Conservation (phyloP, 306 rosid species). For the Morella rubra region DNA sequence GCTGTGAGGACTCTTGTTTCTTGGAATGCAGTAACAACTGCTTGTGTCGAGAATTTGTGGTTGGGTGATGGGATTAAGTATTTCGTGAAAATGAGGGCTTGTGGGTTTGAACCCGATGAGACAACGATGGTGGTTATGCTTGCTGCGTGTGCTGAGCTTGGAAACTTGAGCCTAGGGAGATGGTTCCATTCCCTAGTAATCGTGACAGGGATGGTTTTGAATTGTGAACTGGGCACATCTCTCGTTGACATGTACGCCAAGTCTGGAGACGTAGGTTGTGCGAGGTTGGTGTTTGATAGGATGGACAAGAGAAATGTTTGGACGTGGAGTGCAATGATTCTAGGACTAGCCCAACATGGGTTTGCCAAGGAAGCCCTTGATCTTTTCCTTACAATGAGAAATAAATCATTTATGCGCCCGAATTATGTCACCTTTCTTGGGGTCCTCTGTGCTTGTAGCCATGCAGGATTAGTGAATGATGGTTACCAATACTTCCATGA, state of each 20-base stretch:
- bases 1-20: slow-evolving; percentile 62
- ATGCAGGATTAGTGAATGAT: slow-evolving; percentile 67
- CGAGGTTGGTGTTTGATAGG: slow-evolving; percentile 54
- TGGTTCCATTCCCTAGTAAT: slow-evolving; percentile 69
- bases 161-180: slow-evolving; percentile 74
- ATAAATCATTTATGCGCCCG: slow-evolving; percentile 42
- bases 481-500: slow-evolving; percentile 59
- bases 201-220: slow-evolving; percentile 59
- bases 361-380: slow-evolving; percentile 68
- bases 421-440: slow-evolving; percentile 85
- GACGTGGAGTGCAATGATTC: slow-evolving; percentile 96
- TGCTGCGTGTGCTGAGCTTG: slow-evolving; percentile 68
- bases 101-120: slow-evolving; percentile 73
- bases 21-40: slow-evolving; percentile 73
- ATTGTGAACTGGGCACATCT: slow-evolving; percentile 69
- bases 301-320: slow-evolving; percentile 70
- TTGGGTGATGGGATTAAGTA: slow-evolving; percentile 50
- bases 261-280: slow-evolving; percentile 64
- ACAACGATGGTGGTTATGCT: slow-evolving; percentile 81
- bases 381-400: slow-evolving; percentile 49
- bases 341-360: slow-evolving; percentile 88
- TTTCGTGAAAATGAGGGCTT: slow-evolving; percentile 59
- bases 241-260: slow-evolving; percentile 89
- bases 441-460: slow-evolving; percentile 88
- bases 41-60: slow-evolving; percentile 66